These are phyloP conservation scores for Flaveria floridana DNA, from an alignment of 140 eudicot genomes.

Conservation along the genomic window DNA sequence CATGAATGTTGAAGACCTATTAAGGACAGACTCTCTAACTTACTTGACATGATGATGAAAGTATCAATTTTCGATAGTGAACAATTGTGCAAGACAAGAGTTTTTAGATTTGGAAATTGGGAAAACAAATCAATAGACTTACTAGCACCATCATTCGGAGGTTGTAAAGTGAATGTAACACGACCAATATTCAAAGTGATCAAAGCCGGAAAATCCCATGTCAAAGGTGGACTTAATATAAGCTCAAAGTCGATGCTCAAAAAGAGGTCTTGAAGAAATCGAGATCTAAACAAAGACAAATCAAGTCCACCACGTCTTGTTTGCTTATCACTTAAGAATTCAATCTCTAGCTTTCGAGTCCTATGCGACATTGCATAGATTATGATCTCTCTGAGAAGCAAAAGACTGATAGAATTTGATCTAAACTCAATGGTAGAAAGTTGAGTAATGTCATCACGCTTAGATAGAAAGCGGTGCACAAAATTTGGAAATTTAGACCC, in stretches of 20 bases:
- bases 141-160: not conserved
- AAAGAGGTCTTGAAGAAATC: conserved; percentile 16
- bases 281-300: conserved; percentile 19
- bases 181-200: conserved; percentile 13
- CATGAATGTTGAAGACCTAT: not conserved
- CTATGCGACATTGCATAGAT: conserved; percentile 17
- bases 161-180: conserved; percentile 19
- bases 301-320: conserved; percentile 22
- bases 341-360: conserved; percentile 16
- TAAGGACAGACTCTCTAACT: conserved; percentile 20
- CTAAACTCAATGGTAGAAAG: conserved; percentile 2
- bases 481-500: conserved; percentile 11
- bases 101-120: conserved; percentile 13
- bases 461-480: conserved; percentile 10
- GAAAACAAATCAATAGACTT: conserved; percentile 29
- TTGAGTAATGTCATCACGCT: not conserved
- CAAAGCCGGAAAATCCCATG: conserved; percentile 21
- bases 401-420: not conserved
- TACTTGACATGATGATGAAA: conserved; percentile 21
- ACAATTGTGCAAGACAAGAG: conserved; percentile 17
- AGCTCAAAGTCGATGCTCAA: conserved; percentile 24
- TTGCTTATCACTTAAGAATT: conserved; percentile 3
- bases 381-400: conserved; percentile 6
- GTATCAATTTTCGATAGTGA: not conserved
- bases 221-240: not conserved